These are phyloP conservation scores for Leishmania tropica DNA, from an alignment of 208 protist species.

Conservation along the genomic window DNA sequence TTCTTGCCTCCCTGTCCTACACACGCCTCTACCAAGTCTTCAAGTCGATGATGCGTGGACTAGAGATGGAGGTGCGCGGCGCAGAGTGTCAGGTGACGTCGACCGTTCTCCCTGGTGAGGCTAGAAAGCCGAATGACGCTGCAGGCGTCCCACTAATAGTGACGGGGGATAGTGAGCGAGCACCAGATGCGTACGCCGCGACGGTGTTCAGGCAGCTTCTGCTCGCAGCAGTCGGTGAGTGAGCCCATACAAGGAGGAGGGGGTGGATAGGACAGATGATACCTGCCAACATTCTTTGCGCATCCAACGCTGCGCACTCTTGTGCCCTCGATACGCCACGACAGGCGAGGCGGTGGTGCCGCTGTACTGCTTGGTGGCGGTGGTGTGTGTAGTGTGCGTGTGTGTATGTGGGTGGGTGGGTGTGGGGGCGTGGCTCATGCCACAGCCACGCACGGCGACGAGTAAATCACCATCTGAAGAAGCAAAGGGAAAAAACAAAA, in stretches of 20 bases:
- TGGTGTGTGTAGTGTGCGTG: background rate
- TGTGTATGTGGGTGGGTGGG: background rate
- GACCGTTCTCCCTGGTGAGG: background rate
- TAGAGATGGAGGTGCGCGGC: slow-evolving; percentile 27
- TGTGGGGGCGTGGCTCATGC: background rate
- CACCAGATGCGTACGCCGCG: background rate
- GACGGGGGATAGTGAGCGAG: background rate
- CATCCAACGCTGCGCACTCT: background rate
- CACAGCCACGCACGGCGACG: background rate
- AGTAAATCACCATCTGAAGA: background rate
- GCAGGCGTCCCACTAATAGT: background rate
- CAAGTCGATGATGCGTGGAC: slow-evolving; percentile 28
- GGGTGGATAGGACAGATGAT: background rate
- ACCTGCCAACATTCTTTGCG: background rate
- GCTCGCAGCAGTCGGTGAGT: slow-evolving; percentile 21
- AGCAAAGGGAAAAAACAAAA: background rate
- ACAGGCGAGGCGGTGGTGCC: background rate
- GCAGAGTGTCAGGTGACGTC: background rate
- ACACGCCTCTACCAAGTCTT: slow-evolving; percentile 28
- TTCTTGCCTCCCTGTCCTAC: slow-evolving; percentile 24
- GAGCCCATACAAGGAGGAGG: background rate
- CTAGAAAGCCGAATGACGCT: background rate
- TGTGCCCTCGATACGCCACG: background rate
- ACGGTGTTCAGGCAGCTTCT: slow-evolving; percentile 16
- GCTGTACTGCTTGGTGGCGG: background rate